Conservation (phyloP, 176 grass and related monocot species). For the Aegilops umbellulata region DNA sequence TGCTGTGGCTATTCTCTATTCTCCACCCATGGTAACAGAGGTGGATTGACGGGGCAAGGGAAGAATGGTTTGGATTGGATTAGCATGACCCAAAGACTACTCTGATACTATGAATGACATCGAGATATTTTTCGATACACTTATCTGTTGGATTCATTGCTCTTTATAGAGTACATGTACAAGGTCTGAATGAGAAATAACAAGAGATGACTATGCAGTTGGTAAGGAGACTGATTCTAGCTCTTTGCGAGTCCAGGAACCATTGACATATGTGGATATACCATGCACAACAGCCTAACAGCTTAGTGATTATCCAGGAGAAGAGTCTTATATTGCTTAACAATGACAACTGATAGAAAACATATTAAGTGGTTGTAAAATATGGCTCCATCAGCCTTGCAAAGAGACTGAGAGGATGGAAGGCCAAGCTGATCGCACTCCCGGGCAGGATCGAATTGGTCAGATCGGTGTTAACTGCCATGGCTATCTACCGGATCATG, state of each 20-base stretch:
- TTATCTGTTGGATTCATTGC: background rate
- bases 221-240: background rate
- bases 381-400: background rate
- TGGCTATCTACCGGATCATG: too few relatives aligned
- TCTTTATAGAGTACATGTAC: background rate
- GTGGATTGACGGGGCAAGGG: background rate
- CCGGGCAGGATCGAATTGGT: too few relatives aligned
- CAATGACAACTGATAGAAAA: conserved; percentile 1
- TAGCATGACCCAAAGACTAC: background rate
- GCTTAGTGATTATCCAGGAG: too few relatives aligned
- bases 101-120: background rate
- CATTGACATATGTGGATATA: background rate
- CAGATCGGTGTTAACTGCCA: too few relatives aligned
- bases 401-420: too few relatives aligned
- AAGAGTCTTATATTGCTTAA: background rate
- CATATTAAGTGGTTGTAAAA: background rate
- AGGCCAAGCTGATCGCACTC: too few relatives aligned
- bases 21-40: background rate
- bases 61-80: background rate
- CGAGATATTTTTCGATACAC: background rate
- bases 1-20: background rate
- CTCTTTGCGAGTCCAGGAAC: background rate
- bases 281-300: too few relatives aligned
- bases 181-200: background rate
- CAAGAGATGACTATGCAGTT: background rate